These are phyloP conservation scores for Aureobasidium sp. DNA, from an alignment of 2,329 filamentous ascomycete genomes.

Conservation along the genomic window DNA sequence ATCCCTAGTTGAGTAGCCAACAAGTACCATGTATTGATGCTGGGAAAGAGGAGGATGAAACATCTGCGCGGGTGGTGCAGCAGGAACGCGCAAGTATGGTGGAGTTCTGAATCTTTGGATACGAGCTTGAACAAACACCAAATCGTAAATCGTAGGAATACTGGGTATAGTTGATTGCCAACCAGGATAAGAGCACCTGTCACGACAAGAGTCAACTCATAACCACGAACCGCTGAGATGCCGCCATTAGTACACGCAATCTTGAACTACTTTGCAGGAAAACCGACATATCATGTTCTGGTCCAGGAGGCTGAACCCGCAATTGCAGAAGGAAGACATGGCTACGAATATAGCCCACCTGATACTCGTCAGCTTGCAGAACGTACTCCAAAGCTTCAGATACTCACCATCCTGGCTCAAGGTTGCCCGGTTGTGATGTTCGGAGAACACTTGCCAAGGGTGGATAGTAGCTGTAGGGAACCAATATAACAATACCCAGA, in stretches of 20 bases:
- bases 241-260: not conserved
- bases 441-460: slow-evolving; percentile 8
- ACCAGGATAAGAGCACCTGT: slow-evolving; percentile 55
- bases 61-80: slow-evolving; percentile 43
- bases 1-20: slow-evolving; percentile 54
- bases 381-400: too few relatives aligned
- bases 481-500: slow-evolving; percentile 17
- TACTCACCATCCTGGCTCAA: slow-evolving; percentile 26
- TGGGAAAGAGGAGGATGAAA: slow-evolving; percentile 59
- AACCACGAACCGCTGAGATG: slow-evolving; percentile 30
- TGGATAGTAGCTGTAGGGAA: slow-evolving; percentile 19
- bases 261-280: not conserved
- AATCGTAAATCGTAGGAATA: slow-evolving; percentile 55
- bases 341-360: slow-evolving; percentile 23
- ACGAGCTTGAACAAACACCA: slow-evolving; percentile 42
- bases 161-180: slow-evolving; percentile 60
- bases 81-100: slow-evolving; percentile 32
- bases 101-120: slow-evolving; percentile 18
- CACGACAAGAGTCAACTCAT: slow-evolving; percentile 36
- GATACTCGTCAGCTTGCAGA: not conserved
- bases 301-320: slow-evolving; percentile 31
- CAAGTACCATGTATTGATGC: slow-evolving; percentile 59
- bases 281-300: slow-evolving; percentile 26
- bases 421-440: slow-evolving; percentile 21
- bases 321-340: slow-evolving; percentile 31